These are phyloP conservation scores for Silene uniflora DNA, from an alignment of 148 eudicot genomes.

Conservation along the genomic window DNA sequence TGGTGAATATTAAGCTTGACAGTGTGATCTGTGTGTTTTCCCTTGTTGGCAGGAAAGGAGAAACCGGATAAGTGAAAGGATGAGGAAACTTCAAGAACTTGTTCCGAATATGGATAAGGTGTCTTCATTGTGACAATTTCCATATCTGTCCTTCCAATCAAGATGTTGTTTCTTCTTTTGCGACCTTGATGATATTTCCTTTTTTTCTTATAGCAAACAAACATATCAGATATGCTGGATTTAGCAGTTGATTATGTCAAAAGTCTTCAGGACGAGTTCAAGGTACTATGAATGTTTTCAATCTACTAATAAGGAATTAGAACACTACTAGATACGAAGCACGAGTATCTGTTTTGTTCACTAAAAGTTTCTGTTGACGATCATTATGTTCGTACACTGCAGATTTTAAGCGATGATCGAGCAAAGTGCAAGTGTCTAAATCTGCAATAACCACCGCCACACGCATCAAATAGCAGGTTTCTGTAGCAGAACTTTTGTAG, in stretches of 20 bases:
- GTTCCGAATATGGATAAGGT: slow-evolving; percentile 99
- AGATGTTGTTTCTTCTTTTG: not conserved
- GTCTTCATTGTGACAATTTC: not conserved
- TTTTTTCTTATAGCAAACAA: slow-evolving; percentile 62
- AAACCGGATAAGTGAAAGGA: slow-evolving; percentile 81
- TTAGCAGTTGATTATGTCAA: slow-evolving; percentile 86
- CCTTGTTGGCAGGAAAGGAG: slow-evolving; percentile 58
- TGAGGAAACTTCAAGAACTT: slow-evolving; percentile 86
- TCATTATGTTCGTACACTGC: slow-evolving; percentile 13
- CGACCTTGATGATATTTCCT: not conserved
- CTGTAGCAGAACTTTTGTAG: slow-evolving; percentile 3
- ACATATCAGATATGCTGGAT: slow-evolving; percentile 82
- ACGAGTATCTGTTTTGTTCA: not conserved
- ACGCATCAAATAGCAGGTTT: slow-evolving; percentile 1
- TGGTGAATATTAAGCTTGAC: not conserved
- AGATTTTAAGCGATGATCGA: slow-evolving; percentile 56
- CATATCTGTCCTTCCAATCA: not conserved
- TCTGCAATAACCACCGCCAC: slow-evolving; percentile 20
- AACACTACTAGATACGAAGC: not conserved
- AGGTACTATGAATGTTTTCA: slow-evolving; percentile 6
- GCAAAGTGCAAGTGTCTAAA: slow-evolving; percentile 68
- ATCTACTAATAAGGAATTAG: too few relatives aligned
- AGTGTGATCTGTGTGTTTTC: not conserved
- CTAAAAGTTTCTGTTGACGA: not conserved
- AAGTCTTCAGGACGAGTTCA: slow-evolving; percentile 58